Conservation (phyloP, 2,329 filamentous ascomycete genomes). For the Colletotrichum spaethianum region DNA sequence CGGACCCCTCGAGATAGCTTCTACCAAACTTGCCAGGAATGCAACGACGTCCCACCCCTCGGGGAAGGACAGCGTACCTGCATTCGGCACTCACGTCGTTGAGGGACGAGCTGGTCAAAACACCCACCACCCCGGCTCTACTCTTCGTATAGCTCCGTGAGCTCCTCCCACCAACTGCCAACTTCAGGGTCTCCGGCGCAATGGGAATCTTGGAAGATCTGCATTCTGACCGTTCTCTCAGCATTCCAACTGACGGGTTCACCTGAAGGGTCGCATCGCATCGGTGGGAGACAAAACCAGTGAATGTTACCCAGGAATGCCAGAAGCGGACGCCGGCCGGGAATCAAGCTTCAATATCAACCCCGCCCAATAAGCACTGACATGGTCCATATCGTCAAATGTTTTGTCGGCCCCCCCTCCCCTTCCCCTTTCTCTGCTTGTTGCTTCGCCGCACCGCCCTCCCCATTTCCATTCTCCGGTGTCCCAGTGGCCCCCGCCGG, state of each 20-base stretch:
- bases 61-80: slow-evolving; percentile 25
- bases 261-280: slow-evolving; percentile 40
- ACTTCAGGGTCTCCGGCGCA: slow-evolving; percentile 26
- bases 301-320: neutral
- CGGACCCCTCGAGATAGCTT: slow-evolving; percentile 7
- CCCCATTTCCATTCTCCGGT: neutral
- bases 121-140: neutral
- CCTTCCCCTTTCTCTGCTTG: slow-evolving; percentile 9
- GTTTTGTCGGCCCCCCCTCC: neutral
- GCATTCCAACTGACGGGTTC: slow-evolving; percentile 35
- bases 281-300: neutral
- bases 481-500: slow-evolving; percentile 12
- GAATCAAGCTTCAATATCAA: slow-evolving; percentile 30
- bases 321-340: neutral
- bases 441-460: slow-evolving; percentile 2
- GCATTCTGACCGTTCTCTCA: slow-evolving; percentile 23
- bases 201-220: slow-evolving; percentile 42
- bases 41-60: neutral
- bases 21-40: slow-evolving; percentile 5
- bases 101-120: neutral
- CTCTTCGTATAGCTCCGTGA: slow-evolving; percentile 27
- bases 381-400: slow-evolving; percentile 26
- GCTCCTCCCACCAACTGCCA: slow-evolving; percentile 19
- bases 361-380: slow-evolving; percentile 31
- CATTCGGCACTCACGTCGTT: slow-evolving; percentile 31